phyloP scores from a whole-genome alignment of 1,139 yeast species.

The Nematodospora anomalae region DNA sequence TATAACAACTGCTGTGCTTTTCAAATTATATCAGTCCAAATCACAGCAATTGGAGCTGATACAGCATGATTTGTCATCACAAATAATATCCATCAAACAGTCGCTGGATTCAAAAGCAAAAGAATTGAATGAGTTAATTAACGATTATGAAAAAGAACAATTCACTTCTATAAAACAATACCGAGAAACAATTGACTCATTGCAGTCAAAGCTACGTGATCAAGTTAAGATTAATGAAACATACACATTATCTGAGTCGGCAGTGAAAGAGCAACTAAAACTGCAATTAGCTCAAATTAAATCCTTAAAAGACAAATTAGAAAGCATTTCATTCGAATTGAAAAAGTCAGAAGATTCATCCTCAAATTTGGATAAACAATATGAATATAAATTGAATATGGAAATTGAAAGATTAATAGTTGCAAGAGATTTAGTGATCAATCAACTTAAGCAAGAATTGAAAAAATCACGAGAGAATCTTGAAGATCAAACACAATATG shows the following conservation, averaged over 20 bases:
- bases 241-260: conserved; percentile 5
- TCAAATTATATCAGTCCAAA: conserved; percentile 28
- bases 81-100: conserved; percentile 3
- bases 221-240: conserved; percentile 4
- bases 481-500: conserved; percentile 3
- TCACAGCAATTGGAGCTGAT: conserved; percentile 21
- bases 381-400: conserved; percentile 29
- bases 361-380: conserved; percentile 21
- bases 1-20: conserved; percentile 25
- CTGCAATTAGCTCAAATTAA: neutral
- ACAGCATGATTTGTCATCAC: conserved; percentile 8
- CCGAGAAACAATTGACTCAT: neutral
- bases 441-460: conserved; percentile 14
- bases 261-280: conserved; percentile 5
- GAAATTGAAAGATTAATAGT: conserved; percentile 31
- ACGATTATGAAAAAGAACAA: conserved; percentile 2
- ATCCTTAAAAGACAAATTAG: conserved; percentile 3
- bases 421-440: conserved; percentile 26
- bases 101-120: conserved; percentile 4
- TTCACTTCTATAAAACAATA: neutral
- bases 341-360: conserved; percentile 1
- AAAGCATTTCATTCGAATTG: too few species aligned
- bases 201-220: conserved; percentile 10
- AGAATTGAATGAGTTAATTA: conserved; percentile 5
- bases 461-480: conserved; percentile 5